phyloP scores from a whole-genome alignment of 192 early-diverging fungal genomes.

The Kappamyces sp. region DNA sequence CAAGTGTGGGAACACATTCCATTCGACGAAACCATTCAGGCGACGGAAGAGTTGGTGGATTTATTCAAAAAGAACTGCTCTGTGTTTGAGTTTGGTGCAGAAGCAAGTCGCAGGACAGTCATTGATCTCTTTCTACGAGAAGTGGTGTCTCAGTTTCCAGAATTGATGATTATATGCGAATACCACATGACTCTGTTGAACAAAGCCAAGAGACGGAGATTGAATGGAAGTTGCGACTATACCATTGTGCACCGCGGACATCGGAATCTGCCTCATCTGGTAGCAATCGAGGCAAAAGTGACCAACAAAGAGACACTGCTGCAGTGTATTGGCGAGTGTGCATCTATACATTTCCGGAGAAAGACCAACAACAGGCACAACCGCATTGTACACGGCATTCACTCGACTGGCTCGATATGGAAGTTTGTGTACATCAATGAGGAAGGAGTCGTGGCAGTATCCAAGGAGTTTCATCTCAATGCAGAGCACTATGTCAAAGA shows the following conservation, averaged over 20 bases:
- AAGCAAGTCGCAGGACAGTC: slow-evolving; percentile 8
- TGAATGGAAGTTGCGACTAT: slow-evolving; percentile 4
- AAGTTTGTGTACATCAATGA: slow-evolving; percentile 4
- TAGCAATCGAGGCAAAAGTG: slow-evolving; percentile 2
- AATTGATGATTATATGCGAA: not conserved
- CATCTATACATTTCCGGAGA: slow-evolving; percentile 7
- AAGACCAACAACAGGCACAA: too few species aligned
- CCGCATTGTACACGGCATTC: slow-evolving; percentile 4
- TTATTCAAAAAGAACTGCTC: slow-evolving; percentile 12
- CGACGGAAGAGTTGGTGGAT: not conserved
- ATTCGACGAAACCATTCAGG: slow-evolving; percentile 1
- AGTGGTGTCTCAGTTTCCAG: slow-evolving; percentile 3
- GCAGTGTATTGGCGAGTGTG: slow-evolving; percentile 11
- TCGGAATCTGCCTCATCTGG: slow-evolving; percentile 9
- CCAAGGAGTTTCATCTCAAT: not conserved
- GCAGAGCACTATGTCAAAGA: slow-evolving; percentile 6
- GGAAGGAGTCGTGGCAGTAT: slow-evolving; percentile 8
- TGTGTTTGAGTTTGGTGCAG: slow-evolving; percentile 5
- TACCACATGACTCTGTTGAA: not conserved
- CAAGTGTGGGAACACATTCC: slow-evolving; percentile 10
- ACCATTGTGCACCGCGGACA: not conserved
- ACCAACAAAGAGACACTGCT: slow-evolving; percentile 3
- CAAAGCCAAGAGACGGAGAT: not conserved
- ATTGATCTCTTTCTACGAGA: slow-evolving; percentile 4
- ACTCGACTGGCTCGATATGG: slow-evolving; percentile 1